Evolutionary conservation across 768 basidiomycete species (phyloP).

Genomic region (Inosperma sp.): DNA sequence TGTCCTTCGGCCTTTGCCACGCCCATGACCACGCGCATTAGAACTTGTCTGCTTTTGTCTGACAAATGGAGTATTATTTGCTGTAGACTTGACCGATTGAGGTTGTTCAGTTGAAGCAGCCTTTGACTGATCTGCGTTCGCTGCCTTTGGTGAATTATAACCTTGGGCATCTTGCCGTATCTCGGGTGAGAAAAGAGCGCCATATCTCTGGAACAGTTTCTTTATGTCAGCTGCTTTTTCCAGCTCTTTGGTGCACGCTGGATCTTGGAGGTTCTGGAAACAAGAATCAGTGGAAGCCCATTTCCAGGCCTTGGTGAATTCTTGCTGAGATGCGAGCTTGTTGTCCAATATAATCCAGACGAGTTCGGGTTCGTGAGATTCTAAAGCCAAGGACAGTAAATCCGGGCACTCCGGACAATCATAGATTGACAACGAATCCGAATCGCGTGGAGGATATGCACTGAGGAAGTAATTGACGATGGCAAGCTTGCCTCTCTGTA

Average conservation of each 20-base stretch:
- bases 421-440: conserved; percentile 51
- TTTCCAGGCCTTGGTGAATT: conserved; percentile 50
- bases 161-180: conserved; percentile 6
- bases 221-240: conserved; percentile 47
- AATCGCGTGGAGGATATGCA: conserved; percentile 49
- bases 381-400: conserved; percentile 52
- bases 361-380: conserved; percentile 57
- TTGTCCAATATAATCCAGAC: conserved; percentile 62
- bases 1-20: conserved; percentile 38
- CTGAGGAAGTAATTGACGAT: conserved; percentile 61
- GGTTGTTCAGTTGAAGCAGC: conserved; percentile 1
- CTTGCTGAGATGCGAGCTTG: conserved; percentile 44
- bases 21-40: conserved; percentile 25
- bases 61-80: conserved; percentile 4
- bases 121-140: conserved; percentile 5
- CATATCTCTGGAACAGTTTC: conserved; percentile 37
- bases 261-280: conserved; percentile 21
- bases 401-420: conserved; percentile 35
- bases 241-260: conserved; percentile 21
- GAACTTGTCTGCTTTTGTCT: conserved; percentile 11
- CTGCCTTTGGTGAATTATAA: neutral
- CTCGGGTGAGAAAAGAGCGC: conserved; percentile 12
- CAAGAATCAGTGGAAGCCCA: conserved; percentile 37
- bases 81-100: conserved; percentile 7
- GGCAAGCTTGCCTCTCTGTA: conserved; percentile 47